Evolutionary conservation across 768 basidiomycete genomes (phyloP).

Genomic region (Suillus subalutaceus): DNA sequence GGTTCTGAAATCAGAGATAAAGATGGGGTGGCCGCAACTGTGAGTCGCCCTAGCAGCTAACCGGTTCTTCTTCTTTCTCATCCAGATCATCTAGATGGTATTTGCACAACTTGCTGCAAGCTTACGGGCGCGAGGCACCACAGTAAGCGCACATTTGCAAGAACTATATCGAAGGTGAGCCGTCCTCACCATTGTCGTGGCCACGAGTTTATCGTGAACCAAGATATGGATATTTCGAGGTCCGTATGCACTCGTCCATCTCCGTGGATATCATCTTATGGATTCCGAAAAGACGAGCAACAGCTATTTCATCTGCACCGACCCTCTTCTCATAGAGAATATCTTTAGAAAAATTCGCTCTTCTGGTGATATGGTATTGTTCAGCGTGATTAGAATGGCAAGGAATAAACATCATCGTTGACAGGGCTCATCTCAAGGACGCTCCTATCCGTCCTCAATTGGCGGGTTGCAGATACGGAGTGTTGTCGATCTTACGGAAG

Average conservation of each 20-base stretch:
- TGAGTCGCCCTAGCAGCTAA: slow-evolving; percentile 31
- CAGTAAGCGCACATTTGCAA: slow-evolving; percentile 59
- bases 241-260: slow-evolving; percentile 23
- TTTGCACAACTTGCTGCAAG: slow-evolving; percentile 70
- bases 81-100: slow-evolving; percentile 45
- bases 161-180: slow-evolving; percentile 61
- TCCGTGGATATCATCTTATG: not conserved
- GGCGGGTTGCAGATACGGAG: slow-evolving; percentile 61
- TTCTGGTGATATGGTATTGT: slow-evolving; percentile 45
- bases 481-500: slow-evolving; percentile 71
- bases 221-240: slow-evolving; percentile 83
- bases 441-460: slow-evolving; percentile 62
- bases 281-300: slow-evolving; percentile 64
- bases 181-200: slow-evolving; percentile 2
- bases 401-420: slow-evolving; percentile 5
- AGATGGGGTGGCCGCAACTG: slow-evolving; percentile 84
- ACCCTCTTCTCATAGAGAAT: slow-evolving; percentile 61
- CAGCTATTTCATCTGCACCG: slow-evolving; percentile 78
- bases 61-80: not conserved
- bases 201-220: slow-evolving; percentile 9
- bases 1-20: slow-evolving; percentile 81
- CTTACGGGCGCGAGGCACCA: slow-evolving; percentile 54
- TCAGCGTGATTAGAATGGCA: slow-evolving; percentile 1
- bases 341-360: slow-evolving; percentile 73
- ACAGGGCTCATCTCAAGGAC: slow-evolving; percentile 23